Evolutionary conservation across 257 asterid species (phyloP), one percentile per base, ranked within the genome.

Genomic region (Handroanthus guayacan): DNA sequence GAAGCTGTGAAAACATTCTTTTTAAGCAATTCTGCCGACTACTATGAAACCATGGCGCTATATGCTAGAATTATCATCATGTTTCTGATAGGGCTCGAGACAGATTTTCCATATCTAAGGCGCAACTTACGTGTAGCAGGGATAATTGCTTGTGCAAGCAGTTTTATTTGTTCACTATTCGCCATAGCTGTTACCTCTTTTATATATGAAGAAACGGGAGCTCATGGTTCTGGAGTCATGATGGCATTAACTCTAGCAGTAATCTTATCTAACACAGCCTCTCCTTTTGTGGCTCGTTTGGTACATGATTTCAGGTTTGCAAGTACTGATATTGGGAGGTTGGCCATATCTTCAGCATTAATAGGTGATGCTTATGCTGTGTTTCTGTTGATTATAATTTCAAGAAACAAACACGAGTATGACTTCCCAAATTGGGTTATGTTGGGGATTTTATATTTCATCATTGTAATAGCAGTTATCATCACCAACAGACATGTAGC

Each of bases 41-140:
- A 91, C 87, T 95, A 89, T 14, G 99, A 93, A 77, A 87, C 97
- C 71, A 77, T 95, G 91, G 89, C 90, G 5, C 74, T 95, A 70
- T 88, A 86, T 31, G 82, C 96, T 18, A 83, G 99, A 80, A 91
- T 89, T 51, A 74, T 91, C n/a, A 93, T 93, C 87, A 95, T 95
- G 98, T 95, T 93, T 78, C 80, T 93, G 14, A 90, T 95, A 3
- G 99, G 99, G 76, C 96, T 95, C 3, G 98, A 93, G 87, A 86
- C 86, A 63, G 99, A 95, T 73, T 80, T 91, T 39, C 88, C 98
- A 67, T 92, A 95, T 70, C 82, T 93, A 6, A 67, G 80, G 60
- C 97, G 97, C 68, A 88, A 95, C 81, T 41, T 91, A 34, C 91
- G 95, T 4, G 81, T 80, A 3, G 97, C 96, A 5, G 79, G 86